Evolutionary conservation across 2,329 filamentous ascomycete genomes (phyloP).

Genomic region (Epichloe gansuensis): DNA sequence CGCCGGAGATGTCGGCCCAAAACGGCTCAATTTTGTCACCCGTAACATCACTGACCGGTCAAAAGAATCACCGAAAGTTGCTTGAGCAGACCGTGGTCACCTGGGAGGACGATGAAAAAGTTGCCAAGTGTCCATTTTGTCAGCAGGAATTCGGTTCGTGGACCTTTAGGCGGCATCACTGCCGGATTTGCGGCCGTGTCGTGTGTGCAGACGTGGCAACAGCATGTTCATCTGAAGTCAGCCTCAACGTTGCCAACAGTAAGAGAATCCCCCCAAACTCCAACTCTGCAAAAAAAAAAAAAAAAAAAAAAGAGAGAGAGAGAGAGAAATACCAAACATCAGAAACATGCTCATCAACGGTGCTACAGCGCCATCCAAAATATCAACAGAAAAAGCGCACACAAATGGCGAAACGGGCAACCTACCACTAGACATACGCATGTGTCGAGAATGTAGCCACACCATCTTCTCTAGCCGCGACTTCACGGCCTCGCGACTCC

Average conservation of each 20-base stretch:
- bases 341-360: background rate
- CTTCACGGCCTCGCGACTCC: constrained; percentile 57
- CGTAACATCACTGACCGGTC: constrained; percentile 49
- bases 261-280: constrained; percentile 11
- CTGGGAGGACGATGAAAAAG: constrained; percentile 84
- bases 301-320: too few species aligned
- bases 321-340: background rate
- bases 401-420: constrained; percentile 26
- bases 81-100: constrained; percentile 87
- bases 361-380: constrained; percentile 8
- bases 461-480: constrained; percentile 56
- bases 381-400: constrained; percentile 30
- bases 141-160: constrained; percentile 92
- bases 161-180: constrained; percentile 88
- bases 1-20: constrained; percentile 45
- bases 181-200: constrained; percentile 82
- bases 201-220: constrained; percentile 84
- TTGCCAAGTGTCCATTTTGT: constrained; percentile 80
- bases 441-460: constrained; percentile 77
- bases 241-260: constrained; percentile 57
- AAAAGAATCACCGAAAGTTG: constrained; percentile 64
- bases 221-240: constrained; percentile 72
- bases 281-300: too few species aligned
- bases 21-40: constrained; percentile 45
- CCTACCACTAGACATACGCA: constrained; percentile 68